Conservation (phyloP, 805 yeast species). For the Lipomyces sp. region DNA sequence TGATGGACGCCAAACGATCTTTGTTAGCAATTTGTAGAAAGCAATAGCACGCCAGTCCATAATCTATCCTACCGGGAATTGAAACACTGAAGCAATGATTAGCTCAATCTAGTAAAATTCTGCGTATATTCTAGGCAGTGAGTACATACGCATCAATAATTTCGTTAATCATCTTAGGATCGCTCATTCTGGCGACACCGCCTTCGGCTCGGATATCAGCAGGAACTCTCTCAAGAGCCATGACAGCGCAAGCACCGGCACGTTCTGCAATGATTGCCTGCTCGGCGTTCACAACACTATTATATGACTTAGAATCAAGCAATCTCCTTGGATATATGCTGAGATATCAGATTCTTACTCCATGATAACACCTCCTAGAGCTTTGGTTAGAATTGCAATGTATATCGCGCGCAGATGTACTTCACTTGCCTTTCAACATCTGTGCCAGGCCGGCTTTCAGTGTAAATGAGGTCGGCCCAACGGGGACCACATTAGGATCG, state of each 20-base stretch:
- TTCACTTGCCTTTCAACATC: conserved; percentile 76
- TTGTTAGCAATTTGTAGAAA: neutral
- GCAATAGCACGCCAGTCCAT: neutral
- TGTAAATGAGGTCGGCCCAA: conserved; percentile 37
- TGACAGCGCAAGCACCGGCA: conserved; percentile 87
- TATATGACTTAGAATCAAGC: neutral
- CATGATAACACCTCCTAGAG: conserved; percentile 43
- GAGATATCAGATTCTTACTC: conserved; percentile 34
- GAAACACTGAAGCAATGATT: conserved; percentile 33
- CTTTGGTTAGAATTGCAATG: neutral
- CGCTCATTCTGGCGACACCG: conserved; percentile 82
- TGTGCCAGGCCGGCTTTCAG: conserved; percentile 79
- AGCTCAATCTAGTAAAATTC: neutral
- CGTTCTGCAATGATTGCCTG: conserved; percentile 76
- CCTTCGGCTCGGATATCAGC: conserved; percentile 82
- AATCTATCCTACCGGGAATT: conserved; percentile 33
- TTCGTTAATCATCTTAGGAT: conserved; percentile 71
- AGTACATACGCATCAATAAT: conserved; percentile 55
- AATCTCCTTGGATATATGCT: neutral
- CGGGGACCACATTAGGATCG: conserved; percentile 21
- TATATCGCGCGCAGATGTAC: conserved; percentile 38
- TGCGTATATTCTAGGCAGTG: neutral
- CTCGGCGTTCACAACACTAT: conserved; percentile 47
- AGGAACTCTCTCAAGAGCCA: conserved; percentile 83
- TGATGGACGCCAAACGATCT: neutral